phyloP scores from a whole-genome alignment of 768 basidiomycete species.

The Pholiota molesta region DNA sequence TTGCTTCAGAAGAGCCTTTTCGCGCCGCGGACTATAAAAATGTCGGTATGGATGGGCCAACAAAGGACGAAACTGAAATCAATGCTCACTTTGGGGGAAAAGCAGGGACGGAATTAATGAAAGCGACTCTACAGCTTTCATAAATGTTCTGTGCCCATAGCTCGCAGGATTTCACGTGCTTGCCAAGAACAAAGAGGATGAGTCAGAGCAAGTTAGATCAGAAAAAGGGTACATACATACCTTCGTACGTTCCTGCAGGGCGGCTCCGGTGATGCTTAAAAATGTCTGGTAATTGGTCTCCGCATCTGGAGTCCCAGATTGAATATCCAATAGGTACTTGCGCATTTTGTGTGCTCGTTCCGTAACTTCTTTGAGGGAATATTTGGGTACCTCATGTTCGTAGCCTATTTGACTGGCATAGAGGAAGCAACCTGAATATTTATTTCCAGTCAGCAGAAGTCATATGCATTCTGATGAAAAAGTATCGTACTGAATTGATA shows the following conservation, averaged over 20 bases:
- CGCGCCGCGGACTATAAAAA: not conserved
- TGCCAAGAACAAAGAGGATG: not conserved
- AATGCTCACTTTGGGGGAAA: not conserved
- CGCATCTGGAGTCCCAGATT: too few species aligned
- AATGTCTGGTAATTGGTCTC: not conserved
- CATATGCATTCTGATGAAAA: not conserved
- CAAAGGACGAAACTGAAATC: not conserved
- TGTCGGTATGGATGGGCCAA: not conserved
- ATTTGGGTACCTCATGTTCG: not conserved
- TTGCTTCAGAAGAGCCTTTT: not conserved
- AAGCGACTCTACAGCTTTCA: not conserved
- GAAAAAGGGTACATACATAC: not conserved
- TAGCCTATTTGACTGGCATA: not conserved
- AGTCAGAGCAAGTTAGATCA: not conserved
- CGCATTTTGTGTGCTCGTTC: not conserved
- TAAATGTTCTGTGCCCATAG: not conserved
- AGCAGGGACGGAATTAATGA: not conserved
- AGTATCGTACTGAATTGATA: not conserved
- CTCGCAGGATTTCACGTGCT: not conserved
- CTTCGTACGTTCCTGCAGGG: not conserved
- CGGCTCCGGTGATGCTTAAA: too few species aligned
- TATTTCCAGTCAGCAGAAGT: not conserved
- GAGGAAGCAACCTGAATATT: not conserved
- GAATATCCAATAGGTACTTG: not conserved
- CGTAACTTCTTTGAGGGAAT: not conserved